Conservation (phyloP, 148 eudicot species). For the Linanthus parryae region DNA sequence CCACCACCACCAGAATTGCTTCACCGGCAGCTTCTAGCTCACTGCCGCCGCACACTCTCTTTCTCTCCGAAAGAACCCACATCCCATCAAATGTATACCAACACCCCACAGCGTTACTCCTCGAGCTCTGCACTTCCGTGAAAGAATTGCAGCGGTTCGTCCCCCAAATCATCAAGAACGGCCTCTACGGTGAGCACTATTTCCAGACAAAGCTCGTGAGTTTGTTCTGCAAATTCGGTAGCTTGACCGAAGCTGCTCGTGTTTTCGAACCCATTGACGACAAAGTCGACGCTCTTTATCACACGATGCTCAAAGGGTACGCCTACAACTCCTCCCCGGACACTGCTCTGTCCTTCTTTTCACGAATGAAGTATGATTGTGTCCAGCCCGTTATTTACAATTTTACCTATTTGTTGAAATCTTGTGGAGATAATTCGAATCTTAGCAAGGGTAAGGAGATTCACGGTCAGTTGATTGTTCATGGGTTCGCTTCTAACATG, state of each 20-base stretch:
- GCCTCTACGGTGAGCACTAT: slow-evolving; percentile 46
- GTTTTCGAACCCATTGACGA: slow-evolving; percentile 50
- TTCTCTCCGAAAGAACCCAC: slow-evolving; percentile 37
- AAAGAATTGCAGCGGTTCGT: slow-evolving; percentile 49
- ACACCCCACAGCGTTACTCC: slow-evolving; percentile 70
- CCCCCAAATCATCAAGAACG: slow-evolving; percentile 56
- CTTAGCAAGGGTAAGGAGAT: slow-evolving; percentile 50
- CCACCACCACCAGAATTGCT: slow-evolving; percentile 2
- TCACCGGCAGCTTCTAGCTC: slow-evolving; percentile 6
- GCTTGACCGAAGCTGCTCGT: slow-evolving; percentile 47
- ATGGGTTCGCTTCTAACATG: slow-evolving; percentile 47
- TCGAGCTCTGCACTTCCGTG: slow-evolving; percentile 58
- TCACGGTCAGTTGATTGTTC: slow-evolving; percentile 49
- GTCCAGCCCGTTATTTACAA: slow-evolving; percentile 52
- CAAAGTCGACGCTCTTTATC: slow-evolving; percentile 43
- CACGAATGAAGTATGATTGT: slow-evolving; percentile 45
- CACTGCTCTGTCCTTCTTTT: slow-evolving; percentile 34
- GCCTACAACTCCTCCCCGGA: slow-evolving; percentile 28
- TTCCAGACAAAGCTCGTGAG: slow-evolving; percentile 76
- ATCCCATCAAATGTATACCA: slow-evolving; percentile 62
- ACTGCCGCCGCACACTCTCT: slow-evolving; percentile 9
- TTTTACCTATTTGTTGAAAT: slow-evolving; percentile 60
- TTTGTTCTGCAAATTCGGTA: slow-evolving; percentile 49
- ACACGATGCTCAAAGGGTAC: slow-evolving; percentile 51
- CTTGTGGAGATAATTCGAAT: slow-evolving; percentile 51